These are phyloP conservation scores for Phylloporus sp. DNA, from an alignment of 768 basidiomycete species.

Conservation along the genomic window DNA sequence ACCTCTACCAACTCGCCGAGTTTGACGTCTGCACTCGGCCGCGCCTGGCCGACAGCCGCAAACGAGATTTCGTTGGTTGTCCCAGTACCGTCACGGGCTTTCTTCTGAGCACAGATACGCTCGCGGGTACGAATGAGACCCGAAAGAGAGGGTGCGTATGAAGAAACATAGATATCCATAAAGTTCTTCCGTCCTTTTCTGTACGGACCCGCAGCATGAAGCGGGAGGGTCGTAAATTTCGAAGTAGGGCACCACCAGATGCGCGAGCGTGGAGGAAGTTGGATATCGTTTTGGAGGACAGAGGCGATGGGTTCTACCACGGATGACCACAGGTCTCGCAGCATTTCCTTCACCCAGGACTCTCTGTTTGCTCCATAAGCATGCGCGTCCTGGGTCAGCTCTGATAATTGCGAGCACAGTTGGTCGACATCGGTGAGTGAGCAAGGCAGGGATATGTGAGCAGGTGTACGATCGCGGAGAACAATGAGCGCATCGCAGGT, in stretches of 20 bases:
- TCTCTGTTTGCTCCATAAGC: background rate
- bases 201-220: background rate
- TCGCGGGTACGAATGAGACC: background rate
- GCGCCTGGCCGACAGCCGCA: background rate
- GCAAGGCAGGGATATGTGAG: background rate
- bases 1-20: background rate
- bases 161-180: background rate
- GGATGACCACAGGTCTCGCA: background rate
- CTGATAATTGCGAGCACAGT: background rate
- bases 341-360: background rate
- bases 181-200: background rate
- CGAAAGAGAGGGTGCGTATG: background rate
- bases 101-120: background rate
- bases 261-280: background rate
- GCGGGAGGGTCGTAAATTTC: background rate
- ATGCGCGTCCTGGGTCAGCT: background rate
- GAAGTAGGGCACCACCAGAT: background rate
- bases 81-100: background rate
- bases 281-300: no score
- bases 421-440: background rate
- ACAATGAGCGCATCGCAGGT: background rate
- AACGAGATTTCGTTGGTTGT: background rate
- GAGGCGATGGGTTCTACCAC: background rate
- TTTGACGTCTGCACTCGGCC: background rate
- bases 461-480: background rate